Evolutionary conservation across 1,284 basidiomycete genomes (phyloP), one percentile per base, ranked within the genome.

Genomic region (Heliocybe sulcata): DNA sequence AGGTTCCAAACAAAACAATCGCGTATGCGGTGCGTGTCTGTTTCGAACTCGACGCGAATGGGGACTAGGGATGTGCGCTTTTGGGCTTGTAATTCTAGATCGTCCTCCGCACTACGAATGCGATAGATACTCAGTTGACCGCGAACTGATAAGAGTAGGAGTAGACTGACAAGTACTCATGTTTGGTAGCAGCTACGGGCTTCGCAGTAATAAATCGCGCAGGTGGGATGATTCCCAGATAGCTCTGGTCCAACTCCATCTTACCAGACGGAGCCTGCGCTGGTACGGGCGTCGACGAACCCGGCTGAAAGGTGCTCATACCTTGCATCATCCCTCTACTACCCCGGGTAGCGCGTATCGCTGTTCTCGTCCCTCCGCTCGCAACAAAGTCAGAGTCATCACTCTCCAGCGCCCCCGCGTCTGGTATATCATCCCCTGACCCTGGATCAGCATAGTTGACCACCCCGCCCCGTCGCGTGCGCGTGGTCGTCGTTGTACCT

Each of bases 1-100:
- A 94, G 70, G 65, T 98, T 97, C 96, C 96, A 99, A n/a, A 94
- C 81, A 69, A 99, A 98, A 60, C 90, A 90, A 65, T 99, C 96
- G 55, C 94, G 87, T 67, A 99, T 86, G 63, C 94, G 81, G 65
- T 93, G 90, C 0, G 87, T 88, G 8, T 94, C 90, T 2, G 94
- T 94, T 66, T 98, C 94, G 61, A 98, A 86, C 64, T 98, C 95
- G 56, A 99, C 88, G 50, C 92, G 88, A 59, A 99, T 92, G 9
- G 96, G 96, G 2, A 98, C 84, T 25, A 96, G 81, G 1, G 87
- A 75, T 3, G 88, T 80, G 23, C 83, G 79, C 58, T 77, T 79
- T 49, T 75, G 67, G 0, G 90, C 87, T 64, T 90, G 84, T 11
- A 68, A 67, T 45, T 86, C 79, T 33, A 94, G 67, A n/a, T 76